Base-by-base conservation (phyloP, 2,329 filamentous ascomycete species). In the Metarhizium robertsii region DNA sequence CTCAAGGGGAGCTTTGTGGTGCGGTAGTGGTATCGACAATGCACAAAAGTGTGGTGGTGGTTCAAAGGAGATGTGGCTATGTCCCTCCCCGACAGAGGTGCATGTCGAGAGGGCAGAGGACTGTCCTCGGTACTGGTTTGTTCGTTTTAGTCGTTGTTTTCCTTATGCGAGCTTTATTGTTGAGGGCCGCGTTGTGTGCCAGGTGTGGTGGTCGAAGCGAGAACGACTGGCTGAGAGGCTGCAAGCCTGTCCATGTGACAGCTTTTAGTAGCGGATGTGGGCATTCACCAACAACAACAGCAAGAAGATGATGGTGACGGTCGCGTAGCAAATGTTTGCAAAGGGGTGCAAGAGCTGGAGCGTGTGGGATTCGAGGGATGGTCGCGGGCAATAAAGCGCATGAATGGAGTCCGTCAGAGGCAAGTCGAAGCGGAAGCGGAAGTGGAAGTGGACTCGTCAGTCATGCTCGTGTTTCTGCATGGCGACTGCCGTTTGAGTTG, bases 111-210 rank as follows among this genome's bases (percentile, higher is more conserved):
- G 25, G 45, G 45, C 45, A 48, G 45, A 48, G 45, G 45, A 14
- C 20, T 6, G 13, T 48, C 45, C 25, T 48, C 20, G 14, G 18
- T 48, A 16, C 14, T 30, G 11, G 4, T 29, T 29, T 48, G 11
- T 48, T 29, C 3, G 20, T 16, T 30, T 8, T 1, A 30, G 18
- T 29, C 7, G 14, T 16, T 7, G 18, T 30, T 4, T 48, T 14
- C 25, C 10, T 18, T 38, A 7, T n/a, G 32, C 16, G 29, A 20
- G 29, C 57, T 25, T 53, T 32, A 25, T 50, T 49, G 10, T 48
- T 38, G 32, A 52, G 36, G 36, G 57, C 53, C 47, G 60, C 53
- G 30, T 51, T 60, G 38, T 13, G 54, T 13, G 56, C 45, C 42
- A 48, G 11, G 18, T 46, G 11, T 6, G 25, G 20, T n/a, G 45